Percentiles rank a stretch among this genome's conserved stretches.
Evolutionary conservation across 2,329 filamentous ascomycete species (phyloP).

Genomic region (Sordariomycetes sp.): DNA sequence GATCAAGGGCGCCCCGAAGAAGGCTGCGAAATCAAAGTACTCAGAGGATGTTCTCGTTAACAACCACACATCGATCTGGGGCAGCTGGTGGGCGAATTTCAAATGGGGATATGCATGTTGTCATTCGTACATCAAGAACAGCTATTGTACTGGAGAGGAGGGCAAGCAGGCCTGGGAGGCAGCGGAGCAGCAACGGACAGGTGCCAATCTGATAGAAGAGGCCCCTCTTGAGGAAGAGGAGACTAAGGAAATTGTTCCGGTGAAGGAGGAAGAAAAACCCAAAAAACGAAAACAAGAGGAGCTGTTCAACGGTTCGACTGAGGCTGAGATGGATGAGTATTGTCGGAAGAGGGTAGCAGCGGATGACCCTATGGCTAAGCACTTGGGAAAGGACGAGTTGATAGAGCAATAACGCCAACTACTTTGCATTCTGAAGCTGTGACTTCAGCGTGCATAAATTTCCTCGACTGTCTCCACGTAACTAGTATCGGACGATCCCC

Average conservation of each 20-base stretch:
- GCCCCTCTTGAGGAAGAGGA: slow-evolving; percentile 18
- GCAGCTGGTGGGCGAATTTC: slow-evolving; percentile 95
- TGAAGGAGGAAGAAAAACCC: slow-evolving; percentile 14
- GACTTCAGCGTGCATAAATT: too few species aligned
- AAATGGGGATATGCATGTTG: slow-evolving; percentile 96
- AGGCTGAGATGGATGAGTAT: slow-evolving; percentile 82
- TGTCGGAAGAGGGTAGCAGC: slow-evolving; percentile 63
- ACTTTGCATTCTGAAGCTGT: not conserved
- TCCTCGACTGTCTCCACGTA: too few species aligned
- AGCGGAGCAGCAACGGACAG: slow-evolving; percentile 52
- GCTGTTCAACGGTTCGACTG: slow-evolving; percentile 67
- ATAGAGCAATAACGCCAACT: slow-evolving; percentile 14
- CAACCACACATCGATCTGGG: slow-evolving; percentile 91
- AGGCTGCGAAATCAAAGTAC: slow-evolving; percentile 80
- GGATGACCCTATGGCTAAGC: slow-evolving; percentile 80
- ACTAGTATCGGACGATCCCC: too few species aligned
- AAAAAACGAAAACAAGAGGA: slow-evolving; percentile 73
- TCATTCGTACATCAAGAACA: slow-evolving; percentile 89
- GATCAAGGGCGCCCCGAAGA: slow-evolving; percentile 79
- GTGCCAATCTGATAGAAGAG: slow-evolving; percentile 28
- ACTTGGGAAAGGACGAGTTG: slow-evolving; percentile 65
- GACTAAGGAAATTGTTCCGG: slow-evolving; percentile 12
- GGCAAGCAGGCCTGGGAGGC: slow-evolving; percentile 76
- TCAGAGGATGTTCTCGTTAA: slow-evolving; percentile 78
- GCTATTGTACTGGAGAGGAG: slow-evolving; percentile 90